Base-by-base conservation (phyloP, 2,329 filamentous ascomycete genomes). In the Fusarium begoniae region DNA sequence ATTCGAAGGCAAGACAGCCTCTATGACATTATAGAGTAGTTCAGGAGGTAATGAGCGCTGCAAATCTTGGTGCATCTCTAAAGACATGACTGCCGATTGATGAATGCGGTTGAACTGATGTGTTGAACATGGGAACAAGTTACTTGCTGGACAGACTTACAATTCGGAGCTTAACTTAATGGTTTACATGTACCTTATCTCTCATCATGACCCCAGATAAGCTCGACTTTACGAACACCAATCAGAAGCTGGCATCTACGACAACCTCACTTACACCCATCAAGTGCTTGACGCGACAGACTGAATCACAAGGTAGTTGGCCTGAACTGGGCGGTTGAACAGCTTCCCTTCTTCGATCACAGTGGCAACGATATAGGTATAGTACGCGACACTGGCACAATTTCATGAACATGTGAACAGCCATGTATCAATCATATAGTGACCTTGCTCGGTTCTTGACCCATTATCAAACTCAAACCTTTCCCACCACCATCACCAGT, bases 21-120 rank as follows among this genome's bases (percentile, higher is more conserved):
- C 81, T 67, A 83, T 79, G 66, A 84, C 71, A 61, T 81, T 77
- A 53, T 81, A 77, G 45, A 84, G 70, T 53, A 84, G 72, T 74
- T 84, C 82, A 3, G 75, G 74, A 4, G 82, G 82, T 26, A 84
- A 78, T 56, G 54, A 66, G 38, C 74, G 61, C 26, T 57, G 70
- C 35, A 50, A 30, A 44, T 48, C 61, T 60, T 40, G 12, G n/a
- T 41, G 58, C 59, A 43, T 57, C 47, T 53, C 35, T 61, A 45
- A 62, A 43, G 43, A 37, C 56, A 61, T 73, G 63, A 63, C 71
- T 71, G 32, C 28, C 48, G 65, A 62, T 62, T 43, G 43, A 41
- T 44, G 28, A 56, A 47, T n/a, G 32, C 20, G 51, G 55, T 26
- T 32, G 14, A n/a, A n/a, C 30, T 45, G 64, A 58, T 45, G 69